Evolutionary conservation across 176 grass and related monocot species (phyloP).

Genomic region (Cenchrus americanus): DNA sequence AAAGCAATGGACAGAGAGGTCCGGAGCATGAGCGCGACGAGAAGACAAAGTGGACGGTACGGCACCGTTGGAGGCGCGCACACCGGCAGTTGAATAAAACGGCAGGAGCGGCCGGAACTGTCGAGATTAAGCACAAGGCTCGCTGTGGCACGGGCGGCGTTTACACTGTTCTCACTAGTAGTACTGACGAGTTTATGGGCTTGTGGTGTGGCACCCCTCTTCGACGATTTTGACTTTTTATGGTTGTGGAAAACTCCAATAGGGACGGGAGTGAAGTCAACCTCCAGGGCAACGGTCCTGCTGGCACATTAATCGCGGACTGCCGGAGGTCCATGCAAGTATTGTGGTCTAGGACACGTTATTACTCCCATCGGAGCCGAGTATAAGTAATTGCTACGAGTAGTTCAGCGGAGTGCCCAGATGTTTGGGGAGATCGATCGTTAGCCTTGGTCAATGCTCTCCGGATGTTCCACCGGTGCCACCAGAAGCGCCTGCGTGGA

Average conservation of each 20-base stretch:
- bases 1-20: conserved; percentile 26
- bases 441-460: neutral
- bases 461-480: neutral
- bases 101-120: neutral
- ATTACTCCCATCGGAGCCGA: no score
- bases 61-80: neutral
- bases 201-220: neutral
- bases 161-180: neutral
- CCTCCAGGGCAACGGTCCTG: neutral
- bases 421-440: neutral
- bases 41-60: neutral
- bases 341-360: no score
- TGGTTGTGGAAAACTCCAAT: neutral
- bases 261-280: neutral
- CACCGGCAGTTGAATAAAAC: neutral
- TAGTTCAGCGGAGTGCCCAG: neutral
- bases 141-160: neutral
- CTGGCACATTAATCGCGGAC: neutral
- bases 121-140: neutral
- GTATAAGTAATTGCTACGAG: neutral
- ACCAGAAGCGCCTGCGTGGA: neutral
- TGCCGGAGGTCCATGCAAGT: neutral
- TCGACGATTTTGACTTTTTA: neutral
- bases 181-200: no score
- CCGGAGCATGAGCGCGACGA: neutral